Evolutionary conservation across 176 grass and related monocot genomes (phyloP).

Genomic region (Oryza longistaminata): DNA sequence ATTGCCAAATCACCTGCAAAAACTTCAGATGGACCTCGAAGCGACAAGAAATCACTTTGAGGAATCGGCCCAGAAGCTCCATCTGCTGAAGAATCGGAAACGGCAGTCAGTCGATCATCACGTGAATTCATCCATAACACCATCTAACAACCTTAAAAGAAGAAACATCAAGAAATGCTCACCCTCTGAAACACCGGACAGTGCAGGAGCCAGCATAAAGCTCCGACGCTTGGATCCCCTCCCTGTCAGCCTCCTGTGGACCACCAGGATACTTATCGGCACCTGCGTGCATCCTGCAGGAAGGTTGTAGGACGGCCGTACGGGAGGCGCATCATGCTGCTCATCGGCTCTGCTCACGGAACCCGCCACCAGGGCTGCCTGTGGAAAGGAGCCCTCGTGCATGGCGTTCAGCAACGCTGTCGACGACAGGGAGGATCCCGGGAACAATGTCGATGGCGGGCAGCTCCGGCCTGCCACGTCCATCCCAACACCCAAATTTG

Average conservation of each 20-base stretch:
- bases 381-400: slow-evolving; percentile 11
- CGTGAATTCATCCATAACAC: slow-evolving; percentile 4
- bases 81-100: slow-evolving; percentile 10
- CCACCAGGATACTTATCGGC: slow-evolving; percentile 49
- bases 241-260: slow-evolving; percentile 34
- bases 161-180: slow-evolving; percentile 34
- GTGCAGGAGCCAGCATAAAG: slow-evolving; percentile 14
- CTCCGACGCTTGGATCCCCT: slow-evolving; percentile 8
- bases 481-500: not conserved
- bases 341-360: slow-evolving; percentile 7
- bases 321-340: slow-evolving; percentile 16
- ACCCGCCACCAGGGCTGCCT: not conserved
- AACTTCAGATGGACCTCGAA: slow-evolving; percentile 28
- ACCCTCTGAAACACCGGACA: slow-evolving; percentile 32
- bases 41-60: slow-evolving; percentile 38
- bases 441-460: not conserved
- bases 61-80: slow-evolving; percentile 25
- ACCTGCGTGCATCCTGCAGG: slow-evolving; percentile 45
- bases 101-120: not conserved
- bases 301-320: slow-evolving; percentile 29
- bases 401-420: slow-evolving; percentile 6
- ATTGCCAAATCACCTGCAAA: slow-evolving; percentile 1
- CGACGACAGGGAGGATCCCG: slow-evolving; percentile 18
- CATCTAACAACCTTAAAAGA: slow-evolving; percentile 10
- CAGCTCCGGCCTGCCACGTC: not conserved